Evolutionary conservation across 176 grass and related monocot species (phyloP), one percentile per base, ranked within the genome.

Genomic region (Ensete glaucum): DNA sequence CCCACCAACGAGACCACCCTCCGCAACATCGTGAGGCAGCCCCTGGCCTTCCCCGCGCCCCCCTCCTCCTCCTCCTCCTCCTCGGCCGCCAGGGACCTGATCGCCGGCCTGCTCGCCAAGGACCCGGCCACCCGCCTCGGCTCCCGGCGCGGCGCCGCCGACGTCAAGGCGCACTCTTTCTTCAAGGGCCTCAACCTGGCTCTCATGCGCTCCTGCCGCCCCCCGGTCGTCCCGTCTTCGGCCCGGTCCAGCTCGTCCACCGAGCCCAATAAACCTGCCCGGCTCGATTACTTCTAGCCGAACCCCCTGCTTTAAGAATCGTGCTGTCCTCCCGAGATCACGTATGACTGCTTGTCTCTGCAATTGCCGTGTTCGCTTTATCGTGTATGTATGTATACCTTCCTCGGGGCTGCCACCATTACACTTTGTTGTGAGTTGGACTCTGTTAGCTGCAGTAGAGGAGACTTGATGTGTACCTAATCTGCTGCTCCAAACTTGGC

Each of bases 141-240:
- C 2, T 89, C 82, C 1, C 72, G 62, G 53, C 90, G 90, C 59
- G 95, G 95, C 43, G 88, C 95, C 2, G 85, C 90, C 0, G 88
- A 99, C 81, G 78, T 99, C 10, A 99, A 91, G 80, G 76, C 84
- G 20, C 88, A 99, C 83, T 64, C 21, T 11, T 99, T 99, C 88
- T 99, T 99, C 82, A 91, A 82, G 71, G 86, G 91, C 50, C 77
- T 94, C 15, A 94, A 99, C 77, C 82, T 94, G 27, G 90, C 95
- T 70, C 82, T 99, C 78, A 83, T 94, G 22, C 76, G 95, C 49
- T 87, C 88, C 72, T 70, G 77, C 84, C 34, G 88, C 0, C 95
- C 90, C 55, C 90, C 95, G 11, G 72, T 91, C 26, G 86, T 94
- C 78, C 90, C 95, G n/a, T 78, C 74, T 0, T 19, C 59, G n/a